Conservation (phyloP, 73 alveolate genomes). For the Tetrahymena borealis region DNA sequence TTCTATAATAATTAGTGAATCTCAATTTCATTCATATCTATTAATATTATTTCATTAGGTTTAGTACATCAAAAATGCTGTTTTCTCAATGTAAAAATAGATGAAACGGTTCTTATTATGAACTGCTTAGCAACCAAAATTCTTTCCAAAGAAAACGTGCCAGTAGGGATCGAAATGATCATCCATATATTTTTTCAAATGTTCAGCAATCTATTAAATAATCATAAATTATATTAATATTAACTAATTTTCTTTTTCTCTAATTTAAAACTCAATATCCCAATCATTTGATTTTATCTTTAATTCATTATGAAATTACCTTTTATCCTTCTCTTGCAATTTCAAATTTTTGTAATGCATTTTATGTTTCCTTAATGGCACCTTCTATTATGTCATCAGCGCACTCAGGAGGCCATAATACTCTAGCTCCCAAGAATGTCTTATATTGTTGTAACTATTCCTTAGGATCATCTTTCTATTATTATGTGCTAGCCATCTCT, state of each 20-base stretch:
- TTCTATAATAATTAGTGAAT: background rate
- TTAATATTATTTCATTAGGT: slow-evolving; percentile 13
- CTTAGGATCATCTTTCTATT: background rate
- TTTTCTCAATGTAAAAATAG: slow-evolving; percentile 84
- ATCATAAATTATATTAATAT: background rate
- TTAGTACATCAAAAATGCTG: slow-evolving; percentile 74
- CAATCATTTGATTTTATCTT: background rate
- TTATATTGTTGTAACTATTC: slow-evolving; percentile 14
- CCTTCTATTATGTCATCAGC: slow-evolving; percentile 89
- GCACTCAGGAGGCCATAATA: slow-evolving; percentile 87
- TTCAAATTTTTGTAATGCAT: slow-evolving; percentile 16
- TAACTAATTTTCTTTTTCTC: background rate
- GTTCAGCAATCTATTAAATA: slow-evolving; percentile 57
- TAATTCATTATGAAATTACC: too few relatives aligned
- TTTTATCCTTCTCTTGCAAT: slow-evolving; percentile 43
- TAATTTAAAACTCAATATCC: background rate
- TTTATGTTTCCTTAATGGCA: slow-evolving; percentile 54
- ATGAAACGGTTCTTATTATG: slow-evolving; percentile 93
- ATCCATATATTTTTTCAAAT: slow-evolving; percentile 78
- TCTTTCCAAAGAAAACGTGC: slow-evolving; percentile 97
- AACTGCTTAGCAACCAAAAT: slow-evolving; percentile 92
- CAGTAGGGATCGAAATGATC: slow-evolving; percentile 97
- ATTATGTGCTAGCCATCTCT: background rate
- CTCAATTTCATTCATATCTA: background rate
- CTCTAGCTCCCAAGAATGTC: slow-evolving; percentile 75